Evolutionary conservation across 2,329 filamentous ascomycete species (phyloP).

Genomic region (Xylaria sp.): DNA sequence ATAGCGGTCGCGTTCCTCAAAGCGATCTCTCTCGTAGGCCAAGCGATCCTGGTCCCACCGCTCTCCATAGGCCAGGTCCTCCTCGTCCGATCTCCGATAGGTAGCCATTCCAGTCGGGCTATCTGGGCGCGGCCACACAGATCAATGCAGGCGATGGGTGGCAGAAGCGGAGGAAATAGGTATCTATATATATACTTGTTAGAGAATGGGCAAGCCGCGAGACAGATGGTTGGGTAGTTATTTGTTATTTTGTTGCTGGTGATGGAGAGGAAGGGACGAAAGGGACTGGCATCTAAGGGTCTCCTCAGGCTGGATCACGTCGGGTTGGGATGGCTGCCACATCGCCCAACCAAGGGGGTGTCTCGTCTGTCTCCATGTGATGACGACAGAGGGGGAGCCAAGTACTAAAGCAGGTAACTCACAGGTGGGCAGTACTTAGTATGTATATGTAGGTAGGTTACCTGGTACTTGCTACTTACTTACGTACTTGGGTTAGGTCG

Average conservation of each 20-base stretch:
- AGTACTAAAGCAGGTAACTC: background rate
- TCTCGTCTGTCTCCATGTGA: background rate
- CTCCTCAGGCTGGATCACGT: background rate
- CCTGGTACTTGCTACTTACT: background rate
- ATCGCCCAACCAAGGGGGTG: background rate
- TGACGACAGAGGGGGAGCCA: slow-evolving; percentile 6
- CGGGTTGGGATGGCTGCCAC: background rate
- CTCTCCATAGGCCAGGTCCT: slow-evolving; percentile 54
- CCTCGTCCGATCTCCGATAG: slow-evolving; percentile 44
- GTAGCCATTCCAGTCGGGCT: slow-evolving; percentile 27
- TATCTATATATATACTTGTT: background rate
- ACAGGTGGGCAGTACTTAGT: no score
- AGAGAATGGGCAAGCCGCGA: background rate
- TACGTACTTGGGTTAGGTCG: background rate
- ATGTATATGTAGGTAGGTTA: background rate
- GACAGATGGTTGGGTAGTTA: background rate
- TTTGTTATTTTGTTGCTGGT: background rate
- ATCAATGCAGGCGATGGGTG: background rate
- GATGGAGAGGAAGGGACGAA: background rate
- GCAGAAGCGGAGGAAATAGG: background rate
- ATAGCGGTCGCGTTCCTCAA: slow-evolving; percentile 64
- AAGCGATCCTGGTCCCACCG: slow-evolving; percentile 69
- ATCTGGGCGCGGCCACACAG: background rate
- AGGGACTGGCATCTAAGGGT: background rate
- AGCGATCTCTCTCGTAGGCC: slow-evolving; percentile 60